Percentiles rank a stretch among this genome's conserved stretches.
phyloP scores from a whole-genome alignment of 2,329 filamentous ascomycete genomes.

The Phialocephala subalpina region DNA sequence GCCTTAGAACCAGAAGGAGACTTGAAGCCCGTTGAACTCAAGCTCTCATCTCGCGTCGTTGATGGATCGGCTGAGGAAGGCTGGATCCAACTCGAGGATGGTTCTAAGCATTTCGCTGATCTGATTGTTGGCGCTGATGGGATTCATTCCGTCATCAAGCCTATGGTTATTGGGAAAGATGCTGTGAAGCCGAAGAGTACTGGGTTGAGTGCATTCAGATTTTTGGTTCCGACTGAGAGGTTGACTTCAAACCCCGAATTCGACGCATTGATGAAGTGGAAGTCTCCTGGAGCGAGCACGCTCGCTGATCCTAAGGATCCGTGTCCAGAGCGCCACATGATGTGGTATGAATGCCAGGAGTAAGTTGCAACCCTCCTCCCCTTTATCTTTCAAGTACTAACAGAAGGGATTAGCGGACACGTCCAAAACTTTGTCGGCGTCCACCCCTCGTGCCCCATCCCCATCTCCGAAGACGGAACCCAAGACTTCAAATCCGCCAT shows the following conservation, averaged over 20 bases:
- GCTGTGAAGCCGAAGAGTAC: background rate
- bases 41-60: background rate
- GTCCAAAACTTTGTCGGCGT: conserved; percentile 7
- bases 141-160: conserved; percentile 4
- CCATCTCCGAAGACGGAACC: background rate
- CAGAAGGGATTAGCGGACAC: background rate
- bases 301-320: background rate
- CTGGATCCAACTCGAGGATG: background rate
- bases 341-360: conserved; percentile 9
- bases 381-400: background rate
- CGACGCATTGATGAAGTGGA: conserved; percentile 3
- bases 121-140: conserved; percentile 3
- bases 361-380: background rate
- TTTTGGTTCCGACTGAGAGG: conserved; percentile 5
- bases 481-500: conserved; percentile 5
- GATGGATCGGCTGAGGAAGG: background rate
- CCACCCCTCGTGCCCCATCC: background rate
- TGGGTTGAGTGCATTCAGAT: background rate
- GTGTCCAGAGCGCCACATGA: conserved; percentile 6
- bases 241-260: background rate
- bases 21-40: background rate
- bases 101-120: background rate
- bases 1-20: conserved; percentile 4
- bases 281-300: background rate
- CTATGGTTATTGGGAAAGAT: background rate